Evolutionary conservation across 192 early-diverging fungal genomes (phyloP), one percentile per base, ranked within the genome.

Genomic region (Chytriomyces hyalinus): DNA sequence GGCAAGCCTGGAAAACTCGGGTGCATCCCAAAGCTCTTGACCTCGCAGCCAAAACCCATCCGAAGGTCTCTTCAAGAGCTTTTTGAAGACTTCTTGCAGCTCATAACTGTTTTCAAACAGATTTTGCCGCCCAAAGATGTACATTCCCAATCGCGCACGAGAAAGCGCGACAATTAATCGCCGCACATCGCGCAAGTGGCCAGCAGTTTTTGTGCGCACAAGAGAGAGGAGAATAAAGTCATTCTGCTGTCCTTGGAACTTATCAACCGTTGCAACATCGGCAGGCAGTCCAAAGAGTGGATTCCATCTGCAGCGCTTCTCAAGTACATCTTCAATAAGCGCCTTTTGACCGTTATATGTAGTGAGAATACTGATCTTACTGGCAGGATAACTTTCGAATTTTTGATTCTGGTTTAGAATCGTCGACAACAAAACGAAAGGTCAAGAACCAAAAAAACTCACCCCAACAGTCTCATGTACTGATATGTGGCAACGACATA

Each of bases 271-370:
- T 0, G 97, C 89, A 1, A 99, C 85, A 7, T 87, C 78, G 3
- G 84, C 85, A 1, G 98, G 97, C 6, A 82, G 74, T 10, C 93
- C 92, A 84, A 98, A 97, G 47, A 92, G 86, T 13, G 93, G 91
- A 69, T 95, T 92, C 94, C 94, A 96, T 3, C 82, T 76, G 79
- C 98, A 99, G 11, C 96, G 88, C 65, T 88, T 84, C 36, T 92
- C 84, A 26, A 99, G 78, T 0, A 99, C 95, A 82, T 98, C 97
- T 26, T 87, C 83, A 70, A 99, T 94, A 65, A 99, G 87, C 60
- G 95, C 92, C 44, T 91, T 90, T 80, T 99, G 98, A 24, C 98
- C 98, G 77, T 99, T 97, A 75, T 99, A 99, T 0, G 98, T 96
- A 10, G 98, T 98, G 70, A 99, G 80, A 49, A 99, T 94, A 0